phyloP scores from a whole-genome alignment of 75 land plant genomes.

The Sequoiadendron giganteum region DNA sequence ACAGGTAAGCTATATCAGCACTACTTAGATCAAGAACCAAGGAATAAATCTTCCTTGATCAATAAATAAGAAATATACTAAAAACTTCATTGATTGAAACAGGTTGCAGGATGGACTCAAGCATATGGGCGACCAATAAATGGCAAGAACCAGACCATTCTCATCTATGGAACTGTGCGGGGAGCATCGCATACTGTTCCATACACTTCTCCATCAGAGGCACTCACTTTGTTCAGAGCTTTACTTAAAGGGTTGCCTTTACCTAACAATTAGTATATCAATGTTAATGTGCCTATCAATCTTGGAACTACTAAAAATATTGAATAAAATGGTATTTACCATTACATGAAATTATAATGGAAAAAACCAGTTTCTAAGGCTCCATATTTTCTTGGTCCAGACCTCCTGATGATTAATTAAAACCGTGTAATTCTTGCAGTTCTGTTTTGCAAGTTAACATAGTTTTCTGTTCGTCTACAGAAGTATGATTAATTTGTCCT shows the following conservation, averaged over 20 bases:
- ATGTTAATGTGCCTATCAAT: background rate
- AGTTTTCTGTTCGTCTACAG: too few species aligned
- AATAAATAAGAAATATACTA: background rate
- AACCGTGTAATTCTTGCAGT: too few species aligned
- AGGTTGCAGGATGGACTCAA: slow-evolving; percentile 34
- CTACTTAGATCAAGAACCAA: background rate
- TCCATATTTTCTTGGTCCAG: background rate
- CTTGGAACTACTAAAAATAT: too few species aligned
- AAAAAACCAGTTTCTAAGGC: too few species aligned
- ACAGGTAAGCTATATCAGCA: background rate
- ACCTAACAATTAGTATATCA: background rate
- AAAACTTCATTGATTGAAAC: background rate
- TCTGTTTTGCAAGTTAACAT: too few species aligned
- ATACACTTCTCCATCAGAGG: slow-evolving; percentile 32
- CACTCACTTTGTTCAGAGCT: slow-evolving; percentile 26
- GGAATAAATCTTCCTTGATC: background rate
- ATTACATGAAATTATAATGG: too few species aligned
- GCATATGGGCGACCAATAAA: slow-evolving; percentile 14
- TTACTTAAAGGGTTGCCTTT: slow-evolving; percentile 14
- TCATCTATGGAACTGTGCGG: slow-evolving; percentile 39
- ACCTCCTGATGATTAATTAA: too few species aligned
- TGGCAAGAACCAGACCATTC: slow-evolving; percentile 14
- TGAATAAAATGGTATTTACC: too few species aligned
- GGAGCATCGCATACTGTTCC: slow-evolving; percentile 52
- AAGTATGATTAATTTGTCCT: too few species aligned